Conservation (phyloP, 2,329 filamentous ascomycete species). For the Colletotrichum tabaci region DNA sequence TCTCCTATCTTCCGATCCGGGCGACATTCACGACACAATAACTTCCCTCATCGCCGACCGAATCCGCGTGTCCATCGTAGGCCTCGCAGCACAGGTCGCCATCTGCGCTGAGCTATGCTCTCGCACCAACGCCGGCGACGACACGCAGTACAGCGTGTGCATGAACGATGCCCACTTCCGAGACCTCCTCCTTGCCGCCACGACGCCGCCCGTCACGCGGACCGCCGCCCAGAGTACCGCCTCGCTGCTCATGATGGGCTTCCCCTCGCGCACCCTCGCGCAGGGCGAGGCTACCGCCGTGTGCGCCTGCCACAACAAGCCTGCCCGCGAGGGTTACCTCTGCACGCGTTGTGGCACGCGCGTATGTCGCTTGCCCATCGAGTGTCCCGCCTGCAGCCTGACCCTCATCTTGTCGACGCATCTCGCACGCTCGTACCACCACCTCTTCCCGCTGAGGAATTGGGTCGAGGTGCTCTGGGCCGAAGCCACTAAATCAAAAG, state of each 20-base stretch:
- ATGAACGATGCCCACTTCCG: constrained; percentile 83
- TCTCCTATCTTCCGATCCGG: constrained; percentile 90
- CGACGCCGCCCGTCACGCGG: constrained; percentile 89
- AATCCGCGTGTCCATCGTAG: constrained; percentile 90
- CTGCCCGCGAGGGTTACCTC: constrained; percentile 87
- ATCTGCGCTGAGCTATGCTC: constrained; percentile 91
- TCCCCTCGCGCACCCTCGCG: constrained; percentile 88
- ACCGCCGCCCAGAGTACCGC: constrained; percentile 71
- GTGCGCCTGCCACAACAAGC: constrained; percentile 91
- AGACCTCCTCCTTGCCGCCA: constrained; percentile 89
- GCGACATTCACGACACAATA: constrained; percentile 95
- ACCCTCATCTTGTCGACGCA: constrained; percentile 96
- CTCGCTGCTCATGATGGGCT: constrained; percentile 95
- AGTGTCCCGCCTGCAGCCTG: constrained; percentile 91
- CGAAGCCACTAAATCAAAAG: constrained; percentile 71
- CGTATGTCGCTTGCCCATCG: constrained; percentile 90
- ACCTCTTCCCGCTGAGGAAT: constrained; percentile 90
- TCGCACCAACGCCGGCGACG: constrained; percentile 88
- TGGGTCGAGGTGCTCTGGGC: constrained; percentile 93
- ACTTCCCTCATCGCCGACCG: constrained; percentile 82
- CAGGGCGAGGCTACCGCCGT: constrained; percentile 76
- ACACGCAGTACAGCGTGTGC: constrained; percentile 83
- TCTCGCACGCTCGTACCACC: constrained; percentile 92
- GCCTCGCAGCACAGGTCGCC: constrained; percentile 90
- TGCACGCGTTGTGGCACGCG: constrained; percentile 92